Percentiles rank a stretch among this genome's conserved stretches.
phyloP scores from a whole-genome alignment of 768 basidiomycete species.

The Xerocomellus dryophilus region DNA sequence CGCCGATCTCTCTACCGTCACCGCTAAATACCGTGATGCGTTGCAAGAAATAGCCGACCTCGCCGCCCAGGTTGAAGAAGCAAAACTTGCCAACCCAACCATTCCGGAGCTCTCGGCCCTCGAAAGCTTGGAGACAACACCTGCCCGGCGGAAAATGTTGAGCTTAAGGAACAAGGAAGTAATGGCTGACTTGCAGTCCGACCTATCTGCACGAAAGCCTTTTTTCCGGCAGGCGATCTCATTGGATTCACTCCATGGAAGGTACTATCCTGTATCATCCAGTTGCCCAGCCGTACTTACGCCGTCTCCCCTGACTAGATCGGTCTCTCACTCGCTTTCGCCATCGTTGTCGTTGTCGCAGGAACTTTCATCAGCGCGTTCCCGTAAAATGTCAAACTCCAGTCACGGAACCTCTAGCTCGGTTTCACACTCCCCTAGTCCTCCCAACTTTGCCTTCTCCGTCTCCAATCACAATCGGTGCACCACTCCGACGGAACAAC shows the following conservation, averaged over 20 bases:
- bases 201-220: slow-evolving; percentile 59
- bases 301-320: slow-evolving; percentile 45
- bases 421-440: slow-evolving; percentile 57
- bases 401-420: slow-evolving; percentile 69
- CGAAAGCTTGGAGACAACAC: slow-evolving; percentile 44
- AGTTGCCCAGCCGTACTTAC: slow-evolving; percentile 7
- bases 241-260: slow-evolving; percentile 83
- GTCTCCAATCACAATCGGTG: slow-evolving; percentile 38
- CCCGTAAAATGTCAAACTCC: slow-evolving; percentile 78
- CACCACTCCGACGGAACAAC: slow-evolving; percentile 45
- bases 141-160: slow-evolving; percentile 53
- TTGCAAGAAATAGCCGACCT: slow-evolving; percentile 92
- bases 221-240: slow-evolving; percentile 90
- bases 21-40: slow-evolving; percentile 83
- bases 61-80: slow-evolving; percentile 85
- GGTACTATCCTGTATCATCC: slow-evolving; percentile 42
- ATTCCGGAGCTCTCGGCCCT: slow-evolving; percentile 39
- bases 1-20: slow-evolving; percentile 72
- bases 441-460: slow-evolving; percentile 60
- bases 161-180: slow-evolving; percentile 49
- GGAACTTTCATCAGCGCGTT: slow-evolving; percentile 88
- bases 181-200: slow-evolving; percentile 43
- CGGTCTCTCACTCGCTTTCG: slow-evolving; percentile 90
- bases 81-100: slow-evolving; percentile 58
- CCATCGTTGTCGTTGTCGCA: slow-evolving; percentile 96